These are phyloP conservation scores for Trametes versicolor DNA, from an alignment of 1,284 basidiomycete species.

Conservation along the genomic window DNA sequence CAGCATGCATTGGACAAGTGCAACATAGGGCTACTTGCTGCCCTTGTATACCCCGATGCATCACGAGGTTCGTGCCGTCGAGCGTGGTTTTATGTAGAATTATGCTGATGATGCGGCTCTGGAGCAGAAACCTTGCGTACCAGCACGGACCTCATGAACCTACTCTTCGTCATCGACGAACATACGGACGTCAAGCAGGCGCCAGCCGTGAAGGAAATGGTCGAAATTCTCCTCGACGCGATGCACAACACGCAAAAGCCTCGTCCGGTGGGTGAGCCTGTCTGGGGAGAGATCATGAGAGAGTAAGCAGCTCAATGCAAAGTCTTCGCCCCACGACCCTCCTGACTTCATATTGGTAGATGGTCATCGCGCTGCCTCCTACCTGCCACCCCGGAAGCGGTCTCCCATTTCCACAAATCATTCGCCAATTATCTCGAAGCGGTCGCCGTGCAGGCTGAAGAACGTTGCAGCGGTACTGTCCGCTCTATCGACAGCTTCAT, in stretches of 20 bases:
- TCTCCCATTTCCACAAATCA: conserved; percentile 33
- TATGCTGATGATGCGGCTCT: not conserved
- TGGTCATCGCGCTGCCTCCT: conserved; percentile 34
- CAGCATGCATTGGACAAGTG: conserved; percentile 47
- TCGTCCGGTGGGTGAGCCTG: conserved; percentile 43
- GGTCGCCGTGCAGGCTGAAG: conserved; percentile 43
- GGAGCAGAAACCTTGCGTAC: conserved; percentile 38
- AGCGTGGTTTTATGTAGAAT: not conserved
- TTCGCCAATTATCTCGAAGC: conserved; percentile 43
- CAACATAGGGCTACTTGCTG: conserved; percentile 43
- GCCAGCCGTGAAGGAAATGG: conserved; percentile 38
- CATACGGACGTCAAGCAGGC: conserved; percentile 48
- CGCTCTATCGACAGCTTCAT: conserved; percentile 47
- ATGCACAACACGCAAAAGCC: conserved; percentile 45
- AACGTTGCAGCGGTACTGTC: conserved; percentile 38
- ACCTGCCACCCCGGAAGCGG: conserved; percentile 28
- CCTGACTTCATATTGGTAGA: conserved; percentile 15
- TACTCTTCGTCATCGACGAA: conserved; percentile 55
- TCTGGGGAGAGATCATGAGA: conserved; percentile 45
- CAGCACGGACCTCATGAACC: conserved; percentile 51
- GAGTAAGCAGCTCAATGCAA: conserved; percentile 38
- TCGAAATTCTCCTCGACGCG: conserved; percentile 50
- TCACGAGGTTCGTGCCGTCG: conserved; percentile 32
- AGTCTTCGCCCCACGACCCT: not conserved
- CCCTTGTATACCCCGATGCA: conserved; percentile 37